Evolutionary conservation across 2,329 filamentous ascomycete genomes (phyloP).

Genomic region (Proliferodiscus dingleyae): DNA sequence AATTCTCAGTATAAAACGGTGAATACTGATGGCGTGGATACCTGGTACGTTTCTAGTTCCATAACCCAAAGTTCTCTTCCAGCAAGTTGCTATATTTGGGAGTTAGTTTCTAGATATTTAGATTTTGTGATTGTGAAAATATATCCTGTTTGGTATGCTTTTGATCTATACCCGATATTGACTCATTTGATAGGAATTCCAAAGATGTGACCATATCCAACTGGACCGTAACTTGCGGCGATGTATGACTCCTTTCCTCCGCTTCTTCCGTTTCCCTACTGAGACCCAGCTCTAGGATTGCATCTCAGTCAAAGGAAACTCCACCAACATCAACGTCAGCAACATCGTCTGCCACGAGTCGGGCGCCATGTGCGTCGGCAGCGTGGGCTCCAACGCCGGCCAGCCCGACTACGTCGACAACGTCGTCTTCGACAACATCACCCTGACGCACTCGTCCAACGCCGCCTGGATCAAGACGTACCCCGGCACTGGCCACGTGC

Average conservation of each 20-base stretch:
- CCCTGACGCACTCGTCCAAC: slow-evolving; percentile 31
- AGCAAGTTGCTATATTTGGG: too few species aligned
- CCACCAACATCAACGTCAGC: slow-evolving; percentile 50
- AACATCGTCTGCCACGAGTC: slow-evolving; percentile 58
- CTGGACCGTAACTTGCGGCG: slow-evolving; percentile 45
- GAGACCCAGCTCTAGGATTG: slow-evolving; percentile 34
- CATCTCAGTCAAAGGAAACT: slow-evolving; percentile 57
- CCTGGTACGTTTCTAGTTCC: too few species aligned
- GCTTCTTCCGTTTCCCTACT: background rate
- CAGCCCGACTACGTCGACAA: slow-evolving; percentile 52
- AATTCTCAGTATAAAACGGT: slow-evolving; percentile 45
- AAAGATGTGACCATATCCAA: slow-evolving; percentile 47
- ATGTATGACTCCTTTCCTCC: slow-evolving; percentile 2
- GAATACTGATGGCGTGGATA: slow-evolving; percentile 60
- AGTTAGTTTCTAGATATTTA: too few species aligned
- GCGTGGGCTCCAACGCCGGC: slow-evolving; percentile 39
- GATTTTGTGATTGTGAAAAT: too few species aligned
- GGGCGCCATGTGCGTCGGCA: slow-evolving; percentile 51
- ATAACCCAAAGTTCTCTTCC: too few species aligned
- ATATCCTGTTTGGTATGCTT: too few species aligned
- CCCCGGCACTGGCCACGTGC: slow-evolving; percentile 33
- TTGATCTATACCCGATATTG: too few species aligned
- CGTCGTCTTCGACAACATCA: slow-evolving; percentile 46
- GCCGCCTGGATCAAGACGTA: slow-evolving; percentile 36
- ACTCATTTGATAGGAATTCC: too few species aligned